A percentile compares a stretch with the other conserved stretches of the same genome.
phyloP scores from a whole-genome alignment of 2,329 filamentous ascomycete species.

The Xylariales sp. region DNA sequence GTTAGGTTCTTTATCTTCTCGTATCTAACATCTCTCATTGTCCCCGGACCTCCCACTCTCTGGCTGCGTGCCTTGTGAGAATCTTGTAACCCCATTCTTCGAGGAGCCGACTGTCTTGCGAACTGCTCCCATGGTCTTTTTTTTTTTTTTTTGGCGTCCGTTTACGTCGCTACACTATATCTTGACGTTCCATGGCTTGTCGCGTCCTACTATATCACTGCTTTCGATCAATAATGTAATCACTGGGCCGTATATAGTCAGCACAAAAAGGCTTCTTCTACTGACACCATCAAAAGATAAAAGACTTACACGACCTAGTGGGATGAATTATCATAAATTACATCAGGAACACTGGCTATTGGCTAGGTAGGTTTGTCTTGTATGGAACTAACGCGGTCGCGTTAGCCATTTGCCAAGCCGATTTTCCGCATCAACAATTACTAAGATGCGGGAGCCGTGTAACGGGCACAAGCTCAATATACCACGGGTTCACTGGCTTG shows the following conservation, averaged over 20 bases:
- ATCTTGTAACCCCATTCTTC: too few relatives aligned
- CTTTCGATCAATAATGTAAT: background rate
- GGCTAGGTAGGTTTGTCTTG: background rate
- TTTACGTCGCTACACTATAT: too few relatives aligned
- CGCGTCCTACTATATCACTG: background rate
- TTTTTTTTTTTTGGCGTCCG: too few relatives aligned
- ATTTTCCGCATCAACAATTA: background rate
- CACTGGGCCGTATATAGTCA: background rate
- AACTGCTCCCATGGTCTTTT: too few relatives aligned
- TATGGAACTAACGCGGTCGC: background rate
- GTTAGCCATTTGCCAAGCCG: background rate
- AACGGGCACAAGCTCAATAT: background rate
- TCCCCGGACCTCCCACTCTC: too few relatives aligned
- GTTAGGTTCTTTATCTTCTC: background rate
- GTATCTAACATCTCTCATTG: too few relatives aligned
- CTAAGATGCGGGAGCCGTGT: background rate
- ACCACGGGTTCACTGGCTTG: slow-evolving; percentile 14
- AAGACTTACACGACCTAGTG: slow-evolving; percentile 2
- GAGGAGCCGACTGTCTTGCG: too few relatives aligned
- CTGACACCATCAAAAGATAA: background rate
- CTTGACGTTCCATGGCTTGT: background rate
- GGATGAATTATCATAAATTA: background rate
- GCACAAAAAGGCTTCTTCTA: background rate
- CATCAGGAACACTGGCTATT: background rate
- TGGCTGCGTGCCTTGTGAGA: too few relatives aligned